phyloP scores from a whole-genome alignment of 495 filamentous ascomycete genomes.

The Peziza echinospora region DNA sequence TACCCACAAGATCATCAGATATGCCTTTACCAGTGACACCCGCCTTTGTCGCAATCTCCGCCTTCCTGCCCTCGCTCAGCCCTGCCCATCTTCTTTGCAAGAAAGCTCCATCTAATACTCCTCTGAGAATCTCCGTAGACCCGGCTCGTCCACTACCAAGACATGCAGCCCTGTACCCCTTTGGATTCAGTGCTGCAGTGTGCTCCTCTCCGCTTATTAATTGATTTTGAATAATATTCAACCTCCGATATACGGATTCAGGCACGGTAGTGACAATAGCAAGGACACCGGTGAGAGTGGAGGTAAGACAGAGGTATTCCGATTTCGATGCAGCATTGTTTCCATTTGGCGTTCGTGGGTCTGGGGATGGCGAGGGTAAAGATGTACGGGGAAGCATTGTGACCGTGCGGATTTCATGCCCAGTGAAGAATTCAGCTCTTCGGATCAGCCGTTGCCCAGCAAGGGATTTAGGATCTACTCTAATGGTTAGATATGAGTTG shows the following conservation, averaged over 20 bases:
- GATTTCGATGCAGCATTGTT: conserved; percentile 14
- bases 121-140: conserved; percentile 30
- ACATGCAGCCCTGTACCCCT: conserved; percentile 40
- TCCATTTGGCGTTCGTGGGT: conserved; percentile 15
- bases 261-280: conserved; percentile 55
- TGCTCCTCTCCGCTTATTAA: conserved; percentile 55
- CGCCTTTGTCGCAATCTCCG: conserved; percentile 47
- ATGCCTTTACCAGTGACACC: no score
- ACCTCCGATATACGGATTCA: conserved; percentile 61
- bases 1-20: no score
- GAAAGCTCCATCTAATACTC: conserved; percentile 37
- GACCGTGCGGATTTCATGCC: conserved; percentile 49
- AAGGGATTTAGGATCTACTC: conserved; percentile 80
- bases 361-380: conserved; percentile 8
- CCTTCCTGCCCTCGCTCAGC: conserved; percentile 41
- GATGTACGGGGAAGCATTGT: conserved; percentile 55
- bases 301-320: conserved; percentile 41
- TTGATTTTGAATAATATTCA: conserved; percentile 63
- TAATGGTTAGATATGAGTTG: background rate
- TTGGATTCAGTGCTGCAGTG: conserved; percentile 58
- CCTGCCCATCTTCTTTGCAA: conserved; percentile 45
- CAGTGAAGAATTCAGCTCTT: conserved; percentile 67
- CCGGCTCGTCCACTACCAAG: conserved; percentile 29
- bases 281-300: conserved; percentile 50
- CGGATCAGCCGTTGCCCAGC: conserved; percentile 71